These are phyloP conservation scores for Trametes coccinea DNA, from an alignment of 768 basidiomycete species.

Conservation along the genomic window DNA sequence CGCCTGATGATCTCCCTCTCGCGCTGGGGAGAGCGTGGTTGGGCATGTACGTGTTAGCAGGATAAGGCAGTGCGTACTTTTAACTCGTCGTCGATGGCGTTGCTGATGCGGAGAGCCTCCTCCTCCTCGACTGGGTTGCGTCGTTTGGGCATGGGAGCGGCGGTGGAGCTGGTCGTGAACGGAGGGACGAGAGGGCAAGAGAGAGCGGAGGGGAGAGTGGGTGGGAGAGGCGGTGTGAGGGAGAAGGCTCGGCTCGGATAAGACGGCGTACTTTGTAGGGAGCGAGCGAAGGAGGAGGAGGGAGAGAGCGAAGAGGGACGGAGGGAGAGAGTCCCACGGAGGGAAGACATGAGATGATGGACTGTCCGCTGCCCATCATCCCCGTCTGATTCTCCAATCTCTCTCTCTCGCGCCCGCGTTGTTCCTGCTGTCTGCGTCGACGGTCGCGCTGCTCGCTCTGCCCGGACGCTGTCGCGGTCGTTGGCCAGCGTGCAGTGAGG, in stretches of 20 bases:
- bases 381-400: neutral
- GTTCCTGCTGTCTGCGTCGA: neutral
- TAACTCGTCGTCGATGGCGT: conserved; percentile 28
- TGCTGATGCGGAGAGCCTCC: conserved; percentile 26
- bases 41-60: neutral
- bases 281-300: neutral
- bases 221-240: too few relatives aligned
- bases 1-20: conserved; percentile 28
- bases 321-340: conserved; percentile 12
- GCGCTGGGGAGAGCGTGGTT: conserved; percentile 21
- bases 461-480: neutral
- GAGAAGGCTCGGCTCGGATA: too few relatives aligned
- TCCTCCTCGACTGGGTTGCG: conserved; percentile 16
- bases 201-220: neutral
- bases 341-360: conserved; percentile 11
- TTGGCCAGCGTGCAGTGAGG: neutral
- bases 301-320: neutral
- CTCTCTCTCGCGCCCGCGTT: neutral
- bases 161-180: neutral
- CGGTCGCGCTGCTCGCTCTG: neutral
- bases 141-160: conserved; percentile 18
- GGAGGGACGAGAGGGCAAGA: neutral
- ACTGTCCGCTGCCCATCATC: conserved; percentile 4
- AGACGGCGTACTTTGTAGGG: too few relatives aligned
- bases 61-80: conserved; percentile 12